Evolutionary conservation across 805 yeast genomes (phyloP).

Genomic region (Suhomyces faveliae): DNA sequence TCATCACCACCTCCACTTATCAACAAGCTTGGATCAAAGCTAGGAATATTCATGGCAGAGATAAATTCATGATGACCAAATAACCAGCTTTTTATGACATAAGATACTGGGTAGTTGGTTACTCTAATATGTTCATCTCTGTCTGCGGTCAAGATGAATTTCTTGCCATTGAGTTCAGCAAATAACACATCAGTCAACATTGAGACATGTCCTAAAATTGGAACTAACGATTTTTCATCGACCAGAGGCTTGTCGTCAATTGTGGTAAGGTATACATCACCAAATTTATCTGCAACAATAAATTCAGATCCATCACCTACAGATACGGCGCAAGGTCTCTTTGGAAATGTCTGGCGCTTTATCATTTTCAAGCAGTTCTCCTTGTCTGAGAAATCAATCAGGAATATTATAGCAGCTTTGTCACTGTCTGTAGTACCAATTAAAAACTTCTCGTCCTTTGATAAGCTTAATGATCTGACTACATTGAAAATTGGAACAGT

Average conservation of each 20-base stretch:
- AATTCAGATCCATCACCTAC: slow-evolving; percentile 51
- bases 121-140: slow-evolving; percentile 95
- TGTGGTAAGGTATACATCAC: slow-evolving; percentile 78
- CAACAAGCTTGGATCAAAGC: slow-evolving; percentile 49
- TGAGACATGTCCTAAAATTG: slow-evolving; percentile 93
- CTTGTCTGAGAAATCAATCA: slow-evolving; percentile 30
- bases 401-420: slow-evolving; percentile 70
- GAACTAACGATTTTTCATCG: slow-evolving; percentile 48
- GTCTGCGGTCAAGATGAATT: slow-evolving; percentile 74
- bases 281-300: slow-evolving; percentile 89
- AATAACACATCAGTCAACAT: slow-evolving; percentile 81
- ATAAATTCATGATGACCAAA: slow-evolving; percentile 88
- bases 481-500: slow-evolving; percentile 67
- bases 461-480: slow-evolving; percentile 59
- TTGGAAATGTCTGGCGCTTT: slow-evolving; percentile 79
- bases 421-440: slow-evolving; percentile 79
- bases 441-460: slow-evolving; percentile 50
- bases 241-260: slow-evolving; percentile 37
- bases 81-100: slow-evolving; percentile 74
- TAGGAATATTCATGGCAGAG: slow-evolving; percentile 59
- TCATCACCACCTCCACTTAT: slow-evolving; percentile 93
- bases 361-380: slow-evolving; percentile 47
- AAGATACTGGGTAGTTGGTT: slow-evolving; percentile 75
- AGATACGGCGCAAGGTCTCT: slow-evolving; percentile 86
- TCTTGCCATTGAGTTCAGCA: slow-evolving; percentile 38